Base-by-base conservation (phyloP, 352 stramenopile species). In the Globisporangium canariense region DNA sequence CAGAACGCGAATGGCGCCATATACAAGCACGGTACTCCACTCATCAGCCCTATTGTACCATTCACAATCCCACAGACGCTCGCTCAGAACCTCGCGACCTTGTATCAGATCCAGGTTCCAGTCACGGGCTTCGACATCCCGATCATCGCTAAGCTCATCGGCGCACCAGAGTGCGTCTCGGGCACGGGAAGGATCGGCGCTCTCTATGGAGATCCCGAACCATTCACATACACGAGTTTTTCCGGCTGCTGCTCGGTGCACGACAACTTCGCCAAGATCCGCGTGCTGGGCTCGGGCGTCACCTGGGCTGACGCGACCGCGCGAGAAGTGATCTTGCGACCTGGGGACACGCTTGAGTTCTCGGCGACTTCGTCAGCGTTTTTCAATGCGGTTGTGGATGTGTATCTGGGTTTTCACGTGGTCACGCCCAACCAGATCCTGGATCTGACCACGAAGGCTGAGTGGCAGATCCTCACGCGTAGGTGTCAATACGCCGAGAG, bases 351-450 rank as follows among this genome's bases (percentile, higher is more conserved):
- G 7, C 62, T 91, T 30, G 79, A 90, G 54, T 63, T 91, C 4
- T 60, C 69, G 14, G 76, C 75, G 5, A 71, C 63, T n/a, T 78
- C 81, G 1, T 79, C 85, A 0, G 36, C 65, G 3, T 74, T 75
- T 25, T 91, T 91, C 65, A 89, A 88, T 65, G 73, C 85, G 13
- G 64, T 83, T 57, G 64, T 78, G 1, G 79, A 91, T 54, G 81
- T 91, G 6, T 89, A 86, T 64, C 4, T 93, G 4, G 81, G 67
- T 25, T 93, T 93, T 64, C 85, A 93, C 49, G 69, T 90, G 14
- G 71, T 90, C 38, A 90, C 82, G 0, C 62, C 81, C 3, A 93
- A 91, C 65, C 77, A 81, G n/a, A 77, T 91, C 58, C 10, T 91
- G 0, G 74, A 91, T 47, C 70, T 93, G 14, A 65, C 70, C 28